Percentiles rank a stretch among this genome's conserved stretches.
phyloP scores from a whole-genome alignment of 2,329 filamentous ascomycete genomes.

The Fusarium staphyleae region DNA sequence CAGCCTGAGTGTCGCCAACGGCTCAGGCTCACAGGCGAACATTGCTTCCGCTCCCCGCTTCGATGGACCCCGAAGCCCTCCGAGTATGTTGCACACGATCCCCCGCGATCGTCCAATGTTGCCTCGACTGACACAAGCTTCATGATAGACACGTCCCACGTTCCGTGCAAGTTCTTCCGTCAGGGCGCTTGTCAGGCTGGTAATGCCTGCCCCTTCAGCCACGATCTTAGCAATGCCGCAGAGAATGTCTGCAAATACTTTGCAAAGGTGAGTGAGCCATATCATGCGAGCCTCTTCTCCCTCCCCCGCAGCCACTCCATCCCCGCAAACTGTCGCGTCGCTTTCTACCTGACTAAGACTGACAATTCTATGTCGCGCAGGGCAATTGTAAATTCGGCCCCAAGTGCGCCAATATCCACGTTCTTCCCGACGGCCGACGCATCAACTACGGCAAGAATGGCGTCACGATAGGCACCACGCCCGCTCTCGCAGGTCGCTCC shows the following conservation, averaged over 20 bases:
- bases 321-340: slow-evolving; percentile 18
- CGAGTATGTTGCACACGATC: slow-evolving; percentile 55
- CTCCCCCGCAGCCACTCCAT: slow-evolving; percentile 9
- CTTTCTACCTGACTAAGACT: slow-evolving; percentile 13
- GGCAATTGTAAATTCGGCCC: slow-evolving; percentile 99
- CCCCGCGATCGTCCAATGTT: slow-evolving; percentile 31
- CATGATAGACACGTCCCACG: slow-evolving; percentile 84
- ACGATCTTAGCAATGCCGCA: slow-evolving; percentile 83
- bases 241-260: slow-evolving; percentile 99
- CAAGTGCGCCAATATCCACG: slow-evolving; percentile 96
- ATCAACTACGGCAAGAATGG: slow-evolving; percentile 81
- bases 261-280: slow-evolving; percentile 75
- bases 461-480: slow-evolving; percentile 67
- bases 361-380: slow-evolving; percentile 53
- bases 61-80: slow-evolving; percentile 68
- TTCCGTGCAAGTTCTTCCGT: slow-evolving; percentile 99
- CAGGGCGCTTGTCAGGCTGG: slow-evolving; percentile 96
- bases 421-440: slow-evolving; percentile 89
- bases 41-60: slow-evolving; percentile 53
- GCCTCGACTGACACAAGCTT: slow-evolving; percentile 35
- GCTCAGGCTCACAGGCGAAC: slow-evolving; percentile 36
- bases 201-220: slow-evolving; percentile 93
- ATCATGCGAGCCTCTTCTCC: slow-evolving; percentile 26
- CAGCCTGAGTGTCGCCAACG: slow-evolving; percentile 61
- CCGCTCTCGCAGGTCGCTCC: slow-evolving; percentile 71